Percentiles rank a stretch among this genome's conserved stretches.
phyloP scores from a whole-genome alignment of 2,329 filamentous ascomycete species.

The Colletotrichum sp. region DNA sequence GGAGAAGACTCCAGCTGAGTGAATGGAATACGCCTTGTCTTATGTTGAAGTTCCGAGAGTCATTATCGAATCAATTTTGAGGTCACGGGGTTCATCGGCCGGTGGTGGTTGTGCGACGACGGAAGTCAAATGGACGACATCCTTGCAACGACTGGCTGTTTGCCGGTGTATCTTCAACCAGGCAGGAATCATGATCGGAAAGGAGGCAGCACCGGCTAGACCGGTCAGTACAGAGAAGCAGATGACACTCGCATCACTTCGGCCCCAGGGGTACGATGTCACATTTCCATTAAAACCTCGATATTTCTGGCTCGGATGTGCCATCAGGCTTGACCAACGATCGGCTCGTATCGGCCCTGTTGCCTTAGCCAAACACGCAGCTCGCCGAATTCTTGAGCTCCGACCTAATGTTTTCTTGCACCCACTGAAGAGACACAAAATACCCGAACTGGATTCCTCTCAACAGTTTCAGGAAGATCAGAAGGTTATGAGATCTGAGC shows the following conservation, averaged over 20 bases:
- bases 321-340: not conserved
- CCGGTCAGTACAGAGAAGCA: not conserved
- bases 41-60: not conserved
- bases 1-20: not conserved
- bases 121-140: not conserved
- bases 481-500: not conserved
- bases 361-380: not conserved
- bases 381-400: not conserved
- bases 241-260: not conserved
- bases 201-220: not conserved
- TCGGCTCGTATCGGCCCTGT: not conserved
- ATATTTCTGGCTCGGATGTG: not conserved
- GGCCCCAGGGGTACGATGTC: not conserved
- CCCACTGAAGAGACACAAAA: not conserved
- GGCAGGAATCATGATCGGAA: not conserved
- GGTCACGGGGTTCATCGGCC: not conserved
- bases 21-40: not conserved
- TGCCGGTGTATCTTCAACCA: not conserved
- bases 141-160: not conserved
- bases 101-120: fast-evolving
- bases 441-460: fast-evolving
- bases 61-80: not conserved
- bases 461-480: not conserved
- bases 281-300: not conserved
- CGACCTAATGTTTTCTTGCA: not conserved